Evolutionary conservation across 495 filamentous ascomycete genomes (phyloP).

Genomic region (Aspergillus ostianus): DNA sequence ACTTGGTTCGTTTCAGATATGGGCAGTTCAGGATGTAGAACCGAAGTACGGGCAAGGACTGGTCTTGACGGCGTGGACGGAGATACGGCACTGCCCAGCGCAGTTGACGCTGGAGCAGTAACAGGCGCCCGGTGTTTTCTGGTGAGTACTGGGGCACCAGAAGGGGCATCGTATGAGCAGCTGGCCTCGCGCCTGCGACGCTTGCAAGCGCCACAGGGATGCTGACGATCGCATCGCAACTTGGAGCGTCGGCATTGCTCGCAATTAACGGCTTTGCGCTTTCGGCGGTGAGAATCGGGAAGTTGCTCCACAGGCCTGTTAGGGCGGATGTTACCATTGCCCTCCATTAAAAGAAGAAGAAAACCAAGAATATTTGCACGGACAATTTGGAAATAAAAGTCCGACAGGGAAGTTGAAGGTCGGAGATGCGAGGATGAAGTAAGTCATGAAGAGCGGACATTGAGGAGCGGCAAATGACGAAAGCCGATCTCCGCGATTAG

Average conservation of each 20-base stretch:
- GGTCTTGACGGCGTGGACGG: no score
- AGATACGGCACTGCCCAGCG: background rate
- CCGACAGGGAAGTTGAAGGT: no score
- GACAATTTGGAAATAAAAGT: no score
- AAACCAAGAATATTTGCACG: no score
- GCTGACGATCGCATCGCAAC: slow-evolving; percentile 25
- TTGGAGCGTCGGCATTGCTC: slow-evolving; percentile 22
- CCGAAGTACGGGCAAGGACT: background rate
- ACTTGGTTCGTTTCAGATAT: background rate
- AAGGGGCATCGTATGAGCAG: slow-evolving; percentile 2
- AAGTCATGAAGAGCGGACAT: no score
- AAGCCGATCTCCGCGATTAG: no score
- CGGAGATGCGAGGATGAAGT: no score
- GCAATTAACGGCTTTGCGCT: slow-evolving; percentile 20
- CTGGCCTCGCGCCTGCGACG: slow-evolving; percentile 6
- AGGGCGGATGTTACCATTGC: background rate
- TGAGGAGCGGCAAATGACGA: no score
- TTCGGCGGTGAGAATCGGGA: slow-evolving; percentile 9
- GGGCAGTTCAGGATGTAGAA: background rate
- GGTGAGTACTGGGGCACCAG: background rate
- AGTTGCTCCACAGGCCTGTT: background rate
- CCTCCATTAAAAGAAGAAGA: background rate
- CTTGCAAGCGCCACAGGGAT: slow-evolving; percentile 18
- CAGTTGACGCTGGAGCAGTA: background rate
- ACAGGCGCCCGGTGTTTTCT: background rate